Evolutionary conservation across 139 green algal species (phyloP), one percentile per base, ranked within the genome.

Genomic region (Ettlia oleoabundans): DNA sequence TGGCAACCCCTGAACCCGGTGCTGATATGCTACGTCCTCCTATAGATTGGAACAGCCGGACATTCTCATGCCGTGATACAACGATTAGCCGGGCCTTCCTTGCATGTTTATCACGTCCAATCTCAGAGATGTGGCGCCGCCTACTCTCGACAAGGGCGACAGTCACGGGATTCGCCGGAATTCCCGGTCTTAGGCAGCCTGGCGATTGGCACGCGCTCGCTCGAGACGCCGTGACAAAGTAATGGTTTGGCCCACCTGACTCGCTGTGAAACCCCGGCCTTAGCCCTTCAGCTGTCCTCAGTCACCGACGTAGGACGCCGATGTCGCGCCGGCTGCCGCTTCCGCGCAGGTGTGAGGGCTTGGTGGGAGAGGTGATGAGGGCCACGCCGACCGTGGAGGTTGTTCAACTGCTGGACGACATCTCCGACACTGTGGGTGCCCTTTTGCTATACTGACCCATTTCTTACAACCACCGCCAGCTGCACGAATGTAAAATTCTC

Each of bases 351-450:
- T 90, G 86, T 62, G 37, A 89, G 40, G 72, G 37, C 4, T 64
- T 87, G 42, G 84, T 89, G 8, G 33, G 83, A 24, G 38, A 80
- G 42, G 76, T 82, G 30, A 62, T 90, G 9, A 76, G 51, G 21
- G 41, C 70, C 26, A 73, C 86, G 47, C 81, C 85, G 9, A 73
- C 79, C 18, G 62, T 65, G 5, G 26, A 70, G 2, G 82, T 73
- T 19, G 70, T 91, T 24, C 70, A 69, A 2, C 61, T 77, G 0
- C 63, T 91, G 33, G 87, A 91, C 68, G 78, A 88, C 64, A 83
- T 90, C 21, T 90, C 85, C 4, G 87, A 91, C 73, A 76, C 66
- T 38, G 85, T 89, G 64, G 21, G 61, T 7, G 37, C 24, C n/a
- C n/a, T 61, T 37, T 4, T 58, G 9, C 24, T n/a, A n/a, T n/a